Base-by-base conservation (phyloP, 2,329 filamentous ascomycete species). In the Ceratocystis smalleyi region DNA sequence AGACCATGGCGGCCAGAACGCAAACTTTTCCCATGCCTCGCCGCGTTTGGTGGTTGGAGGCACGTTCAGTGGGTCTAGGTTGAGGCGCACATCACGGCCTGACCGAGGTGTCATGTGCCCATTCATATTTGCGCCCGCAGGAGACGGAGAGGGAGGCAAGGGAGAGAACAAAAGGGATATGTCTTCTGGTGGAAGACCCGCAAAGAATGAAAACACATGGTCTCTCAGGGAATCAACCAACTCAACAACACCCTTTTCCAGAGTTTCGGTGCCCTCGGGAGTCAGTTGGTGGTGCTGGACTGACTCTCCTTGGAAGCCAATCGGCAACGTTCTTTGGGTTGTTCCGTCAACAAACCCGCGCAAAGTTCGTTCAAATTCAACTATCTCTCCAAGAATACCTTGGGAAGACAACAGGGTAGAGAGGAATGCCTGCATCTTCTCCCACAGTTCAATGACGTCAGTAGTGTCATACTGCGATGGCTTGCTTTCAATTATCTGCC, bases 1-100 rank as follows among this genome's bases (percentile, higher is more conserved):
- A 1, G 91, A 88, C 75, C 88, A 87, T 0, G 92, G 94, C 3
- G 92, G 91, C 91, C 92, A 97, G 74, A 97, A 99, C 0, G 91
- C 92, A 73, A 94, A 84, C 75, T 92, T 87, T 71, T 97, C 94
- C 90, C 91, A 97, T 0, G 86, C 77, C 69, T 96, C 90, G 5
- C 91, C 92, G 55, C 82, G 83, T 69, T 81, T 88, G 0, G 90
- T 89, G 0, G 88, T 89, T 10, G 85, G 84, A 1, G 90, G 91
- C 1, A 89, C 77, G 67, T 88, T 91, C 71, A 82, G 87, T 0
- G 83, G 79, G 71, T 96, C 90, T 66, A 96, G 83, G 64, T 85
- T 87, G 74, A 95, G 92, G 1, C 88, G 83, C 57, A 87, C 85
- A 69, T 89, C 87, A 63, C 84, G 82, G 0, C 80, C 75, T 19